A percentile compares a stretch with the other conserved stretches of the same genome.
phyloP scores from a whole-genome alignment of 2,329 filamentous ascomycete species.

The Plectosphaerella sp. region DNA sequence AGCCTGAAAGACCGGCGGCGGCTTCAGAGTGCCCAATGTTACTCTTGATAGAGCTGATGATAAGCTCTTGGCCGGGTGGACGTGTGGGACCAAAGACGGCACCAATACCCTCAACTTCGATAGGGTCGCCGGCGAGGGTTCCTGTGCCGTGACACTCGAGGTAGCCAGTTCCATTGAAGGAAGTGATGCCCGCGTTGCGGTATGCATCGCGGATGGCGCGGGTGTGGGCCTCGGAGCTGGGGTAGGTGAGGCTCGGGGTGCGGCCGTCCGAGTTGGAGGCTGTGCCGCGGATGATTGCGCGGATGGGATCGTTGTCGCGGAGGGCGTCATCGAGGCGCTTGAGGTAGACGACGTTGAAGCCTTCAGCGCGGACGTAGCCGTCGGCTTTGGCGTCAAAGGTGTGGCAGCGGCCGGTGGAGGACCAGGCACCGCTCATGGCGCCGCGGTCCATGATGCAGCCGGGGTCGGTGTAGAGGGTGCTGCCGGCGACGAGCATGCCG shows the following conservation, averaged over 20 bases:
- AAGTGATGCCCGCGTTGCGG: constrained; percentile 15
- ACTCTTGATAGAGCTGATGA: constrained; percentile 26
- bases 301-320: constrained; percentile 32
- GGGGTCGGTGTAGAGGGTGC: constrained; percentile 18
- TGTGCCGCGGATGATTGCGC: constrained; percentile 23
- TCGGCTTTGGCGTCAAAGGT: constrained; percentile 25
- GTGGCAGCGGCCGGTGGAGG: not conserved
- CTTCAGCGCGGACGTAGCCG: constrained; percentile 43
- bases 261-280: constrained; percentile 23
- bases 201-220: constrained; percentile 24
- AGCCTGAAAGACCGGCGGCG: constrained; percentile 19
- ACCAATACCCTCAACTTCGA: constrained; percentile 23
- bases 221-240: constrained; percentile 22
- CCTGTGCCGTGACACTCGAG: constrained; percentile 36
- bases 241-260: constrained; percentile 28
- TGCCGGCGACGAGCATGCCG: constrained; percentile 5
- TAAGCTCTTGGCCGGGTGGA: constrained; percentile 9
- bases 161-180: constrained; percentile 18
- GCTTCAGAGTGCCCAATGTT: constrained; percentile 26
- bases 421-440: constrained; percentile 1
- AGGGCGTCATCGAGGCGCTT: constrained; percentile 39
- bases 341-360: constrained; percentile 32
- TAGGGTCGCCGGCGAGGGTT: constrained; percentile 30
- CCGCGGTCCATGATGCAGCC: constrained; percentile 15
- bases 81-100: constrained; percentile 16